A percentile compares a stretch with the other conserved stretches of the same genome.
Evolutionary conservation across 108 stramenopile species (phyloP).

Genomic region (Nitzschia putrida): DNA sequence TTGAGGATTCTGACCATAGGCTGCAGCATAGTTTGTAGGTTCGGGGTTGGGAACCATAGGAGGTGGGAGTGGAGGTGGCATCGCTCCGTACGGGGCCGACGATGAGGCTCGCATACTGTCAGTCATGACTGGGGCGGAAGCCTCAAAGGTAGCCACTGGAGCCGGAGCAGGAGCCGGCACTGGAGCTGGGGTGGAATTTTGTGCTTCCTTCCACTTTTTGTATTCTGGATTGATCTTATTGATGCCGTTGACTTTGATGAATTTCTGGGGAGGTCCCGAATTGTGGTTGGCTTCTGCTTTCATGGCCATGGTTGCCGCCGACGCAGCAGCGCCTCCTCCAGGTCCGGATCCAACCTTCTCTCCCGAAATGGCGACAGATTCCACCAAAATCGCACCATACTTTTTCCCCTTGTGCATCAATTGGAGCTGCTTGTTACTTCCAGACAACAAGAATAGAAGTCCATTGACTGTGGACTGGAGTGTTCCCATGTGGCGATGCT

Average conservation of each 20-base stretch:
- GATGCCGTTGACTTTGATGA: conserved; percentile 43
- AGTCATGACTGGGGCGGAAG: not conserved
- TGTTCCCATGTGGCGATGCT: conserved; percentile 67
- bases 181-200: not conserved
- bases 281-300: conserved; percentile 1
- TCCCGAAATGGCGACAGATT: conserved; percentile 1
- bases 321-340: not conserved
- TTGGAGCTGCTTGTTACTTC: not conserved
- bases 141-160: not conserved
- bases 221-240: conserved; percentile 54
- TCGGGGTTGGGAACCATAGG: not conserved
- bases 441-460: conserved; percentile 20
- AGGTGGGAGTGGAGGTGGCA: conserved; percentile 15
- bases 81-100: not conserved
- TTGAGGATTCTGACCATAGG: conserved; percentile 25
- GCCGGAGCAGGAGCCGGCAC: conserved; percentile 1
- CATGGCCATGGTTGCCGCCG: not conserved
- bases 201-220: conserved; percentile 36
- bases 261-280: conserved; percentile 34
- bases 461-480: conserved; percentile 68
- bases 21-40: not conserved
- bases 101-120: not conserved
- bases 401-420: conserved; percentile 20
- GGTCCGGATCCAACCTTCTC: not conserved
- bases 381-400: conserved; percentile 20